phyloP scores from a whole-genome alignment of 805 yeast species.

The Peterozyma toletana region DNA sequence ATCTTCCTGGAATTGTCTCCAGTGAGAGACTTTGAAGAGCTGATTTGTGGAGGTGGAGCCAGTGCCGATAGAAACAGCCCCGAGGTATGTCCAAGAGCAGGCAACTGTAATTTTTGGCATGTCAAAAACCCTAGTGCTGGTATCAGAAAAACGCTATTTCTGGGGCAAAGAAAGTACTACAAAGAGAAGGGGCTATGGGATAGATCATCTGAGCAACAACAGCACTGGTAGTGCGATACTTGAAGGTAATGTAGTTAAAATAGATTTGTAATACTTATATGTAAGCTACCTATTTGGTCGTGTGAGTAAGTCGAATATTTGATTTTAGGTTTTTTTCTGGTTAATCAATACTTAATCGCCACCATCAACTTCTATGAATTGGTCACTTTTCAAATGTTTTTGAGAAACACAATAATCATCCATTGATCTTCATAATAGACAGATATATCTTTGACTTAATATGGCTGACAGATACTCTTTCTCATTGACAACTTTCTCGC shows the following conservation, averaged over 20 bases:
- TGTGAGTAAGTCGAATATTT: too few relatives aligned
- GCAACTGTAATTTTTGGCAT: slow-evolving; percentile 84
- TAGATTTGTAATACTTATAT: too few relatives aligned
- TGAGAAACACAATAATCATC: too few relatives aligned
- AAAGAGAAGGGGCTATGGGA: slow-evolving; percentile 8
- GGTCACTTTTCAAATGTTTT: too few relatives aligned
- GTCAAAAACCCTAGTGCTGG: slow-evolving; percentile 45
- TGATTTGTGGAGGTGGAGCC: slow-evolving; percentile 51
- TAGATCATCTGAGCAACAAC: not conserved
- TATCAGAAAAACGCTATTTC: slow-evolving; percentile 31
- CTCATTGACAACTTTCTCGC: slow-evolving; percentile 95
- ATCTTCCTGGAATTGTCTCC: slow-evolving; percentile 77
- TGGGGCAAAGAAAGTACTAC: slow-evolving; percentile 28
- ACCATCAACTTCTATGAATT: too few relatives aligned
- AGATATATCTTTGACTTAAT: not conserved
- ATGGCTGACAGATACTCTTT: slow-evolving; percentile 99
- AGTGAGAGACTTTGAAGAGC: slow-evolving; percentile 59
- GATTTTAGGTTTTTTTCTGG: too few relatives aligned
- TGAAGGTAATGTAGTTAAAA: too few relatives aligned
- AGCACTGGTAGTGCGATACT: too few relatives aligned
- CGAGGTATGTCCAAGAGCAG: slow-evolving; percentile 67
- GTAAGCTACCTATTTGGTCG: too few relatives aligned
- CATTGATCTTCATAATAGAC: too few relatives aligned
- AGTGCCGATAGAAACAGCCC: too few relatives aligned
- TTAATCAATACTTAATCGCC: too few relatives aligned